Evolutionary conservation across 768 basidiomycete species (phyloP).

Genomic region (Leccinum fibrillosum): DNA sequence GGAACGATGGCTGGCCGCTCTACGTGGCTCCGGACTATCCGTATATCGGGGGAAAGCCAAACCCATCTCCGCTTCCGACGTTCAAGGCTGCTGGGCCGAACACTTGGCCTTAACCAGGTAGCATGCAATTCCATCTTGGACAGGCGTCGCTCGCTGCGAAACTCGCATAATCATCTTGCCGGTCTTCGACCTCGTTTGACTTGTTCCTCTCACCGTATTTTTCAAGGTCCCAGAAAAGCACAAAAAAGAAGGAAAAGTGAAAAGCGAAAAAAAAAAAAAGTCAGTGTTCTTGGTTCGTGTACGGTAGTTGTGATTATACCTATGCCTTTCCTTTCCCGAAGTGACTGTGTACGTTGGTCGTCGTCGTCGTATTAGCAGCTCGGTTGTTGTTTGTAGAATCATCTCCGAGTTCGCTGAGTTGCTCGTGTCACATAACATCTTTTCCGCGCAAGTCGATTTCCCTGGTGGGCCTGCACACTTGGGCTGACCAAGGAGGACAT

Average conservation of each 20-base stretch:
- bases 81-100: not conserved
- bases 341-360: not conserved
- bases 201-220: not conserved
- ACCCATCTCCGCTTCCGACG: not conserved
- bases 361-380: not conserved
- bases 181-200: not conserved
- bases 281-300: not conserved
- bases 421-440: not conserved
- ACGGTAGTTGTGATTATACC: not conserved
- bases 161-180: not conserved
- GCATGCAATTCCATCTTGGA: not conserved
- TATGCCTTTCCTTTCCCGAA: not conserved
- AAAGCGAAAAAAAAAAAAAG: not conserved
- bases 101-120: not conserved
- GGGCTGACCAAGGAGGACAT: too few species aligned
- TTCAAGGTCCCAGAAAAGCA: not conserved
- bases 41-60: not conserved
- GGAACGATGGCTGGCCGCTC: not conserved
- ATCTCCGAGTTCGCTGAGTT: not conserved
- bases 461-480: too few species aligned
- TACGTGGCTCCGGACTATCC: not conserved
- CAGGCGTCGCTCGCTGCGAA: not conserved
- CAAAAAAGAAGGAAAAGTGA: not conserved
- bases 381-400: not conserved
- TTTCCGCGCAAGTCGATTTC: not conserved